A percentile compares a stretch with the other conserved stretches of the same genome.
Evolutionary conservation across 2,329 filamentous ascomycete species (phyloP).

Genomic region (Fusarium duplospermum): DNA sequence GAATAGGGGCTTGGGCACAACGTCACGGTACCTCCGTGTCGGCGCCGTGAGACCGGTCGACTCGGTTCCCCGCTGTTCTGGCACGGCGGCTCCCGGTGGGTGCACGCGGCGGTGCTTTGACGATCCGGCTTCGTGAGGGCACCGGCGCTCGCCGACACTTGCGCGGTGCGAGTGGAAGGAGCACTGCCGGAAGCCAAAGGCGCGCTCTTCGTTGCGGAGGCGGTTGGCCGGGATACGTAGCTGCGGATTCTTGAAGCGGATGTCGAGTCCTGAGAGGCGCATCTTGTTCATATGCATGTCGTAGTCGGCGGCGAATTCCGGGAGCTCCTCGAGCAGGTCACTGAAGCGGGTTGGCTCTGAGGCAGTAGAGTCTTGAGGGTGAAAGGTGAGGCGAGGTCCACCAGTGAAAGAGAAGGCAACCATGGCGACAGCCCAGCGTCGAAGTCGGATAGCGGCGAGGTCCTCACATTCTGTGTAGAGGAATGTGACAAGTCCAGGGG

Average conservation of each 20-base stretch:
- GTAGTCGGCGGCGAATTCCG: conserved; percentile 64
- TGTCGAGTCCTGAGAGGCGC: conserved; percentile 60
- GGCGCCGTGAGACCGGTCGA: conserved; percentile 38
- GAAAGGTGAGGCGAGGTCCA: conserved; percentile 47
- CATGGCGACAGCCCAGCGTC: conserved; percentile 71
- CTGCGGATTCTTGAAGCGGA: conserved; percentile 70
- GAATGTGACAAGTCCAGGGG: conserved; percentile 61
- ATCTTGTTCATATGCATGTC: conserved; percentile 64
- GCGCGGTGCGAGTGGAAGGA: conserved; percentile 70
- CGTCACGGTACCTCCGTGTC: conserved; percentile 34
- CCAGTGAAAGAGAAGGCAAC: conserved; percentile 65
- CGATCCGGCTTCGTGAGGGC: conserved; percentile 55
- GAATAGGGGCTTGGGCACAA: conserved; percentile 45
- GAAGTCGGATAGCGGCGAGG: conserved; percentile 61
- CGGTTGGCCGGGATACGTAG: conserved; percentile 67
- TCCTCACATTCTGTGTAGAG: conserved; percentile 66
- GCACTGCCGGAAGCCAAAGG: conserved; percentile 71
- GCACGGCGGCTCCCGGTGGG: not conserved
- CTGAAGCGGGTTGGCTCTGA: conserved; percentile 53
- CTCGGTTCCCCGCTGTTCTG: conserved; percentile 19
- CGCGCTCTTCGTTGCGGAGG: conserved; percentile 66
- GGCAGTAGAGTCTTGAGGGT: conserved; percentile 44
- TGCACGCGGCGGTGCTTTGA: conserved; percentile 27
- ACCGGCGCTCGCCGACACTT: conserved; percentile 64
- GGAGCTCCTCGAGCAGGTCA: conserved; percentile 56